Evolutionary conservation across 768 basidiomycete species (phyloP), one percentile per base, ranked within the genome.

Genomic region (Mycena leptocephala): DNA sequence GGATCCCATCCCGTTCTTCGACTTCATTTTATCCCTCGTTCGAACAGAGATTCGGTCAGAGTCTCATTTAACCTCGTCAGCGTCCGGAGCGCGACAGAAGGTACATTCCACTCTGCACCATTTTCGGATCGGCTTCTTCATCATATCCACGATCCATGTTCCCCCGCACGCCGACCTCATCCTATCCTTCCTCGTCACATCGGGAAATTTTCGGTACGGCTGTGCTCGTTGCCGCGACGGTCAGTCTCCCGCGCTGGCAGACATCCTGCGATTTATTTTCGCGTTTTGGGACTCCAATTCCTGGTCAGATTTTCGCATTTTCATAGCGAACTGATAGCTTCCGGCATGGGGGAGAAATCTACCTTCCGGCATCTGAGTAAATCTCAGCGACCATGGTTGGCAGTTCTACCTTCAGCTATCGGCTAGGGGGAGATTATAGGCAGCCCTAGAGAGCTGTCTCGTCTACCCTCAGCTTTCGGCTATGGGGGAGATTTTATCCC

Each of bases 381-480:
- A 59, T 59, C 35, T 59, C 32, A 33, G 58, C 32, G 58, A 59
- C 30, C 32, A 20, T 59, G 13, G 22, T 11, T 8, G 13, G 32
- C 58, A 33, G 32, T 8, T 53, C 22, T 53, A 53, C 51, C 43
- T 16, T 46, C 58, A 13, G 58, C 58, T 59, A 6, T 59, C 30
- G 58, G 58, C 58, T 59, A 33, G 28, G 58, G 30, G 58, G 58
- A n/a, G 51, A 20, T 24, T 53, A n/a, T 24, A 53, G 8, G 51
- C 20, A 53, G 24, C n/a, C n/a, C 22, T 24, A 53, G 51, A 53
- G 51, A 53, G 51, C 51, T 24, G 51, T 53, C n/a, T 35, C 18
- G 26, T 59, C 58, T 59, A 59, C 58, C 33, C 58, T 59, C 58
- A n/a, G 32, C 61, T 62, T 62, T 62, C 61, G 61, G 61, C 61